phyloP scores from a whole-genome alignment of 73 alveolate species.

The Paramecium caudatum region DNA sequence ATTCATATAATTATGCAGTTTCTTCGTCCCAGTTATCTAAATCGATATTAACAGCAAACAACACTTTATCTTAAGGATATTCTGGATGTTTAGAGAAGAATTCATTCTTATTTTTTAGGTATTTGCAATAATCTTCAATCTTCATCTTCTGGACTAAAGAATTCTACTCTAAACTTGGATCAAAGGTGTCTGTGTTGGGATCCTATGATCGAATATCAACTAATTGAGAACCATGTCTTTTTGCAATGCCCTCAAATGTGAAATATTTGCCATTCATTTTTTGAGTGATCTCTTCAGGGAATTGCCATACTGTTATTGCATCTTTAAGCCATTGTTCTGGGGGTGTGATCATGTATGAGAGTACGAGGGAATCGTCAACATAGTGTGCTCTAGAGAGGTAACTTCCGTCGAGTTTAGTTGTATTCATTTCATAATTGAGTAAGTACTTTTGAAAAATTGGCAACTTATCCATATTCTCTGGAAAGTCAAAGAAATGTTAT shows the following conservation, averaged over 20 bases:
- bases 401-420: background rate
- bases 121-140: constrained; percentile 20
- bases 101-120: background rate
- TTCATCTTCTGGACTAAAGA: background rate
- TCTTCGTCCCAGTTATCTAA: constrained; percentile 83
- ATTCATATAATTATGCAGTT: constrained; percentile 75
- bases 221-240: constrained; percentile 22
- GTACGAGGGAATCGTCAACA: background rate
- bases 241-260: constrained; percentile 14
- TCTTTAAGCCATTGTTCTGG: constrained; percentile 16
- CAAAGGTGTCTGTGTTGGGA: background rate
- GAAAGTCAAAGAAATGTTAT: background rate
- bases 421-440: constrained; percentile 3
- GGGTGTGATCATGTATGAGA: background rate
- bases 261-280: constrained; percentile 6
- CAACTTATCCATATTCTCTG: background rate
- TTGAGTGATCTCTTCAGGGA: background rate
- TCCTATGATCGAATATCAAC: constrained; percentile 13
- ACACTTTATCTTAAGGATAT: constrained; percentile 36
- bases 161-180: background rate
- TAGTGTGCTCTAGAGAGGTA: background rate
- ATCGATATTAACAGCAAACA: constrained; percentile 85
- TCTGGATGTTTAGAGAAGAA: background rate
- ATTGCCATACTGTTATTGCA: constrained; percentile 34
- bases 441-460: background rate